A percentile compares a stretch with the other conserved stretches of the same genome.
phyloP scores from a whole-genome alignment of 768 basidiomycete genomes.

The Dioszegia hungarica region DNA sequence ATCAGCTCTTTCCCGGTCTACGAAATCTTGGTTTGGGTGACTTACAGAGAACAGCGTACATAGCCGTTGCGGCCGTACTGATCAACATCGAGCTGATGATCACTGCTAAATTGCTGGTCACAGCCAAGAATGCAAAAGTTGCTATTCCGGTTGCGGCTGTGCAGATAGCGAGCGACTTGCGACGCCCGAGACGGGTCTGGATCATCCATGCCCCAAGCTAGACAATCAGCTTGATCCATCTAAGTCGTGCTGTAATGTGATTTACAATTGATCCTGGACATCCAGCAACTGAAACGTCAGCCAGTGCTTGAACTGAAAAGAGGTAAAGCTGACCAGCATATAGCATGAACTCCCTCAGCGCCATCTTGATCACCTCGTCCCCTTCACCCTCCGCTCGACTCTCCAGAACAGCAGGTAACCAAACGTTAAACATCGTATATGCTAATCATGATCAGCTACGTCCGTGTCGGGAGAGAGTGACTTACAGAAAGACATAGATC shows the following conservation, averaged over 20 bases:
- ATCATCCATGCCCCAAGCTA: slow-evolving; percentile 48
- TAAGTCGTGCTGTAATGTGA: not conserved
- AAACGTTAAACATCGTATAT: slow-evolving; percentile 48
- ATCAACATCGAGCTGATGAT: slow-evolving; percentile 43
- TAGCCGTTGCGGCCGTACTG: slow-evolving; percentile 43
- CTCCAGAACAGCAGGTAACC: slow-evolving; percentile 47
- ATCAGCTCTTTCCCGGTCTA: not conserved
- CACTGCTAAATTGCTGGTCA: slow-evolving; percentile 35
- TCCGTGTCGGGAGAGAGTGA: not conserved
- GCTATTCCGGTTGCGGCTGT: slow-evolving; percentile 41
- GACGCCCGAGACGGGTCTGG: slow-evolving; percentile 39
- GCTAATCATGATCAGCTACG: slow-evolving; percentile 11
- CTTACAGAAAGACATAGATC: slow-evolving; percentile 43
- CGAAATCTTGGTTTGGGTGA: not conserved
- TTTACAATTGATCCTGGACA: slow-evolving; percentile 45
- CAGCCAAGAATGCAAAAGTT: slow-evolving; percentile 42
- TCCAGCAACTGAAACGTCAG: slow-evolving; percentile 38
- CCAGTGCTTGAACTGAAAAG: not conserved
- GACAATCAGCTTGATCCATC: not conserved
- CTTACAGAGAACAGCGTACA: slow-evolving; percentile 49
- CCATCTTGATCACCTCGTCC: slow-evolving; percentile 35
- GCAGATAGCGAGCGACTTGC: slow-evolving; percentile 43
- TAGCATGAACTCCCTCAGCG: slow-evolving; percentile 41
- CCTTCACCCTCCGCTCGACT: slow-evolving; percentile 34
- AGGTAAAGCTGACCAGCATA: slow-evolving; percentile 27